Evolutionary conservation across 305 asterid species (phyloP).

Genomic region (Petunia hybrid): DNA sequence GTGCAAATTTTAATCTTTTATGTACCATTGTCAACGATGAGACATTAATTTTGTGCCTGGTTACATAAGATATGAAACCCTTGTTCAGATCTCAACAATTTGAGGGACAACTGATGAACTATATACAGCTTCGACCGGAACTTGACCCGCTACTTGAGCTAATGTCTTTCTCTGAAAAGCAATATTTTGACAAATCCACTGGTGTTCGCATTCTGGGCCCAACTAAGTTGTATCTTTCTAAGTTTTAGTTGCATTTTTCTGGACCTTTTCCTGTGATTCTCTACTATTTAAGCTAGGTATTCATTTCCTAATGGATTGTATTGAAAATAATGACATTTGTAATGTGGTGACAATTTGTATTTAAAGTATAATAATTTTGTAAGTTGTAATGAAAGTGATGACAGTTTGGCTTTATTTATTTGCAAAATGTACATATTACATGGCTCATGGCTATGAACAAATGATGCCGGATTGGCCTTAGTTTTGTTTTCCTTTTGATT

Average conservation of each 20-base stretch:
- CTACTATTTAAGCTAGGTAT: conserved; percentile 11
- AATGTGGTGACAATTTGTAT: too few species aligned
- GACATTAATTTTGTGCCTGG: neutral
- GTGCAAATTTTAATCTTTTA: neutral
- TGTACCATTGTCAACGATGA: conserved; percentile 19
- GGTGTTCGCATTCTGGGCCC: neutral
- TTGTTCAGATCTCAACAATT: neutral
- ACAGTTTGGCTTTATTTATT: too few species aligned
- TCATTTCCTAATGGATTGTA: conserved; percentile 16
- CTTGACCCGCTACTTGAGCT: neutral
- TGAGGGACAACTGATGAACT: conserved; percentile 13
- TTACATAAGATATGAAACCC: neutral
- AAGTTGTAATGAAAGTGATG: too few species aligned
- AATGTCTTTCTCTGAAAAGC: neutral
- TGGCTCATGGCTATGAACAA: too few species aligned
- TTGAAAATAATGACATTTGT: too few species aligned
- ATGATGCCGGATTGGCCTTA: too few species aligned
- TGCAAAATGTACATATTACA: too few species aligned
- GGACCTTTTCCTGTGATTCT: neutral
- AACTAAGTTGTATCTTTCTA: neutral
- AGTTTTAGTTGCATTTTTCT: conserved; percentile 10
- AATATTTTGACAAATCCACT: conserved; percentile 1
- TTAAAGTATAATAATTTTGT: too few species aligned
- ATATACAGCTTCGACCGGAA: neutral
- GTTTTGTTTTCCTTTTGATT: too few species aligned